These are phyloP conservation scores for Lentinula novae-zelandiae DNA, from an alignment of 1,284 basidiomycete species.

Conservation along the genomic window DNA sequence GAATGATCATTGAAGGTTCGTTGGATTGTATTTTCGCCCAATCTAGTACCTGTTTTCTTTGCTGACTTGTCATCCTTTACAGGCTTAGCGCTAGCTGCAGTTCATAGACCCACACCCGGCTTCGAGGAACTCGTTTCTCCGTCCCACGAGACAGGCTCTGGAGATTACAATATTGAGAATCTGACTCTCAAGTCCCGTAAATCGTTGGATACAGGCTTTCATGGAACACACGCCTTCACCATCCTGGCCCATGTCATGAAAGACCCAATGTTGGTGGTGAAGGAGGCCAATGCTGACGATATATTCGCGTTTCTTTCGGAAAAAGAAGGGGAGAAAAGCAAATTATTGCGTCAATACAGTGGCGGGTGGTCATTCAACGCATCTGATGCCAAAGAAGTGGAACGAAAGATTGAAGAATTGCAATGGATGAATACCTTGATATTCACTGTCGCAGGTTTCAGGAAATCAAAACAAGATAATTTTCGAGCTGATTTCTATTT, in stretches of 20 bases:
- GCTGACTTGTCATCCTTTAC: background rate
- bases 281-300: constrained; percentile 20
- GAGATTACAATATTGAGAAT: constrained; percentile 4
- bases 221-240: constrained; percentile 34
- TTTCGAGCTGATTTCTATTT: constrained; percentile 46
- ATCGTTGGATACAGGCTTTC: constrained; percentile 17
- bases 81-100: constrained; percentile 43
- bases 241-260: constrained; percentile 43
- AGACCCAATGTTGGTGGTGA: constrained; percentile 32
- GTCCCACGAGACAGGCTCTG: constrained; percentile 10
- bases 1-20: constrained; percentile 62
- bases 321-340: constrained; percentile 30
- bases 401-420: constrained; percentile 45
- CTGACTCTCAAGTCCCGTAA: constrained; percentile 11
- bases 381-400: constrained; percentile 28
- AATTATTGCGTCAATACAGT: constrained; percentile 36
- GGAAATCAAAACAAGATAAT: constrained; percentile 20
- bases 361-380: constrained; percentile 44
- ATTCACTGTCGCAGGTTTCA: constrained; percentile 40
- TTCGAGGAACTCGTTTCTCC: constrained; percentile 19
- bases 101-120: constrained; percentile 28
- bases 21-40: background rate
- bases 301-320: constrained; percentile 25
- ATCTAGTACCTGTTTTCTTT: background rate
- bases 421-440: constrained; percentile 38